Base-by-base conservation (phyloP, 2,329 filamentous ascomycete species). In the Clonostachys byssicola region DNA sequence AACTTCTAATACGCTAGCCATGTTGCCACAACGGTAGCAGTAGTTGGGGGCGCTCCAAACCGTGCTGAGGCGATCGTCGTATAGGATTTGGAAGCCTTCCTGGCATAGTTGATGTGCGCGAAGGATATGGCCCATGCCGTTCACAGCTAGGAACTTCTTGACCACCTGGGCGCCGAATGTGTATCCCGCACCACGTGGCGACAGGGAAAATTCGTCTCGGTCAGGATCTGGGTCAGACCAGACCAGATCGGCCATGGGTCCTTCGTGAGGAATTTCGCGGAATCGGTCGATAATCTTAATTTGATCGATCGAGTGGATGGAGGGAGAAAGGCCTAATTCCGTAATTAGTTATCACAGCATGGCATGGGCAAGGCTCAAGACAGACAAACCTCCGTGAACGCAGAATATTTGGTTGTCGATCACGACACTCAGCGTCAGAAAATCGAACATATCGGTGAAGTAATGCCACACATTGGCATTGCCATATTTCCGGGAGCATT, bases 371-470 rank as follows among this genome's bases (percentile, higher is more conserved):
- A 18, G 7, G 40, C 40, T 16, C n/a, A n/a, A 42, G 20, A 14
- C 8, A 23, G 34, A 67, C 63, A 68, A 67, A 74, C 86, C 91
- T 64, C 94, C 94, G 66, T 99, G 94, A 7, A 99, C 94, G 67
- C 94, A 99, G 67, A 99, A 99, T 56, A 99, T 99, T 67, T 97
- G 89, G 67, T 99, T 88, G 66, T 97, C 95, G 64, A 99, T 99
- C 53, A 99, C 92, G 51, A 97, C 95, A 59, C 89, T 95, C 48
- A 99, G 75, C 8, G 92, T 97, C 53, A 99, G 77, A 67, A 95
- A 99, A 71, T 99, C 94, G 70, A 99, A 99, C 92, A 99, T 97
- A 72, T 99, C 94, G 55, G 94, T 99, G 65, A 99, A 99, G 67
- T 97, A 94, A 69, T 99, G 94, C 94, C 94, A 99, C 18, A 99